Conservation (phyloP, 768 basidiomycete species). For the Suillus subalutaceus region DNA sequence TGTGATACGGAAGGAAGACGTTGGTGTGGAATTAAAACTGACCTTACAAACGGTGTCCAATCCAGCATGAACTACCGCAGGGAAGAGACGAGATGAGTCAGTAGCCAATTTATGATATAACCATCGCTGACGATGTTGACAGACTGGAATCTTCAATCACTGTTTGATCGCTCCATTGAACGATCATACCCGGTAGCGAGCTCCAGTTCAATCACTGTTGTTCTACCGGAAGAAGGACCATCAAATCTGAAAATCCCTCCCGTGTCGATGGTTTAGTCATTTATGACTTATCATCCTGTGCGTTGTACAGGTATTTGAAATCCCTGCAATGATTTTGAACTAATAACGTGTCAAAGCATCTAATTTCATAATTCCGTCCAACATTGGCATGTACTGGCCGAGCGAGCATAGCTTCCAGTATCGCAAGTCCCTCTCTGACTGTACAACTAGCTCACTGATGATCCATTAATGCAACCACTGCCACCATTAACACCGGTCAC, state of each 20-base stretch:
- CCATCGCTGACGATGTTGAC: constrained; percentile 10
- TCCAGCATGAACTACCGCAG: no score
- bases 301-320: no score
- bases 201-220: constrained; percentile 57
- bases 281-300: no score
- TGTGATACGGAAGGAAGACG: no score
- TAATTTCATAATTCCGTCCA: constrained; percentile 41
- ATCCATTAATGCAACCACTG: no score
- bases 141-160: constrained; percentile 76
- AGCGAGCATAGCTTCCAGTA: constrained; percentile 55
- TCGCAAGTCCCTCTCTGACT: constrained; percentile 42
- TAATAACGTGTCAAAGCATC: background rate
- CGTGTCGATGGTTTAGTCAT: no score
- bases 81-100: constrained; percentile 60
- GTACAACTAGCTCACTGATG: background rate
- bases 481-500: no score
- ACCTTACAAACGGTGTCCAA: no score
- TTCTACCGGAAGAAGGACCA: constrained; percentile 48
- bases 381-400: constrained; percentile 61
- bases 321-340: background rate
- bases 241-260: no score
- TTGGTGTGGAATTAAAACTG: no score
- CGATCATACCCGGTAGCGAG: no score
- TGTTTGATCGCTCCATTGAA: constrained; percentile 78
- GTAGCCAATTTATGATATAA: background rate